Evolutionary conservation across 495 filamentous ascomycete genomes (phyloP).

Genomic region (Acidiella bohemica): DNA sequence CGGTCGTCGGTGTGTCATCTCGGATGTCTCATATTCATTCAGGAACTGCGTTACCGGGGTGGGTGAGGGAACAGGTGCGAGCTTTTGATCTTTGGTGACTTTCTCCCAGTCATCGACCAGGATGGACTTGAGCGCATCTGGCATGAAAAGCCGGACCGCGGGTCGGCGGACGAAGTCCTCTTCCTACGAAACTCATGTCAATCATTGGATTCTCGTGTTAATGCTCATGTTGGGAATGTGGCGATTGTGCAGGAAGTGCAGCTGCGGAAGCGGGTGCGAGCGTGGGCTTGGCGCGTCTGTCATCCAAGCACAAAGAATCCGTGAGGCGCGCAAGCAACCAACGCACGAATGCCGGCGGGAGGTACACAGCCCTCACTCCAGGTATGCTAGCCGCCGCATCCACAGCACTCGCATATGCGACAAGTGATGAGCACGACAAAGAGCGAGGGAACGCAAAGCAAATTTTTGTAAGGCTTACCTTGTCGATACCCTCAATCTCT

Average conservation of each 20-base stretch:
- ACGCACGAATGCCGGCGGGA: too few relatives aligned
- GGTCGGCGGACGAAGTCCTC: constrained; percentile 68
- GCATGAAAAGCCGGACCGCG: constrained; percentile 64
- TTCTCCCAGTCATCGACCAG: constrained; percentile 99
- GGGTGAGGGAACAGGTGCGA: constrained; percentile 68
- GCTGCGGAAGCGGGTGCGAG: too few relatives aligned
- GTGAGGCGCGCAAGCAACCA: too few relatives aligned
- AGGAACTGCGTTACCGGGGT: constrained; percentile 61
- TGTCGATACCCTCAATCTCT: constrained; percentile 68
- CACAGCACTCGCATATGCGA: too few relatives aligned
- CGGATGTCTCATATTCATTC: constrained; percentile 57
- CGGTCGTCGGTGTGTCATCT: constrained; percentile 49
- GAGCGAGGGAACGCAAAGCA: not conserved
- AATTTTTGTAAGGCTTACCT: constrained; percentile 58
- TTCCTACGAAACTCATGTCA: too few relatives aligned
- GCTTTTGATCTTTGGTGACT: constrained; percentile 80
- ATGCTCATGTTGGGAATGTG: too few relatives aligned
- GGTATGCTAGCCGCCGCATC: too few relatives aligned
- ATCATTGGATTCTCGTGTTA: too few relatives aligned
- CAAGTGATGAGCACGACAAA: not conserved
- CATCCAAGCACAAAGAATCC: too few relatives aligned
- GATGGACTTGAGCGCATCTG: constrained; percentile 74
- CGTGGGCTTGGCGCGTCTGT: too few relatives aligned
- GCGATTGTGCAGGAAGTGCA: too few relatives aligned
- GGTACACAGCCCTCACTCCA: too few relatives aligned